These are phyloP conservation scores for Quercus wislizeni DNA, from an alignment of 306 rosid genomes.

Conservation along the genomic window DNA sequence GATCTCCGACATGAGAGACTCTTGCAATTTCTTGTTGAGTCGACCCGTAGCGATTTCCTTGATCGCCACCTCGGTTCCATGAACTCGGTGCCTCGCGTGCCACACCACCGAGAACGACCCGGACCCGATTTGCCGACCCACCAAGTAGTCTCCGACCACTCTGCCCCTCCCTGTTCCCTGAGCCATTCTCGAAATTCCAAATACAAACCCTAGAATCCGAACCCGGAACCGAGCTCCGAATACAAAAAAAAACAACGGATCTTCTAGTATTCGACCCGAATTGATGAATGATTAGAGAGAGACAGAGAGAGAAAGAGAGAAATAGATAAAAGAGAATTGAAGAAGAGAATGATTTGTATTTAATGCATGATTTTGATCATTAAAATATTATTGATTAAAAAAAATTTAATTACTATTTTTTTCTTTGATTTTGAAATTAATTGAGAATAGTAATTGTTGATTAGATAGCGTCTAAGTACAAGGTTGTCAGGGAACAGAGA, in stretches of 20 bases:
- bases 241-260: constrained; percentile 9
- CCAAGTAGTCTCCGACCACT: constrained; percentile 76
- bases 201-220: constrained; percentile 40
- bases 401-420: too few species aligned
- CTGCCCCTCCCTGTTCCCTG: constrained; percentile 55
- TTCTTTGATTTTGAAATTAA: constrained; percentile 2
- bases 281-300: neutral
- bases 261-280: constrained; percentile 24
- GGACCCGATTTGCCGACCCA: constrained; percentile 81
- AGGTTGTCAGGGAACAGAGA: neutral
- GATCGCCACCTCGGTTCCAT: constrained; percentile 95
- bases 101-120: constrained; percentile 99
- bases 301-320: neutral
- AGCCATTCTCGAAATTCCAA: constrained; percentile 45
- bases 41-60: constrained; percentile 81
- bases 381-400: neutral
- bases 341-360: neutral
- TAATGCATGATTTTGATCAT: neutral
- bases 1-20: constrained; percentile 92
- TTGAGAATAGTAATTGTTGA: constrained; percentile 9
- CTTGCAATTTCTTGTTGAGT: constrained; percentile 87
- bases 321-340: too few species aligned
- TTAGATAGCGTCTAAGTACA: constrained; percentile 13
- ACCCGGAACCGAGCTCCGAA: constrained; percentile 26
- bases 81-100: constrained; percentile 85